Base-by-base conservation (phyloP, 345 rosid species). In the Gossypium stocksii region DNA sequence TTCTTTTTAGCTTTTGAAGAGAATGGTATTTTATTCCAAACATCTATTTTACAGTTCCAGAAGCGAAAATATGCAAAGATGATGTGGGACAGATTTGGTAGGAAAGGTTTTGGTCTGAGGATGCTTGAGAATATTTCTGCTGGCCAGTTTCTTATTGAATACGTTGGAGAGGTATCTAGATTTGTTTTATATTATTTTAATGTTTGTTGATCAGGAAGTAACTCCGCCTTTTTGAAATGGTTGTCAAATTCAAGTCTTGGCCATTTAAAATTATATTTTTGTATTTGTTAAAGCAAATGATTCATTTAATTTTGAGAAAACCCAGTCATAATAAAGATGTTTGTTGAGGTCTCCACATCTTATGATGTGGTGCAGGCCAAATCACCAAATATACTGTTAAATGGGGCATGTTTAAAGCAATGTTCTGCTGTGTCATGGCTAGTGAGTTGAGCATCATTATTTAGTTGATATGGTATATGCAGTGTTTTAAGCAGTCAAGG, bases 61-160 rank as follows among this genome's bases (percentile, higher is more conserved):
- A 89, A 86, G 77, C 96, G 83, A 76, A 85, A 76, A 77, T 95
- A 95, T 85, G 91, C 91, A 66, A 74, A 77, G 44, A 85, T 95
- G 90, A 82, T 73, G 82, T 91, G 97, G 87, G 82, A 77, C 79
- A 85, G 84, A 73, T 91, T 89, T 69, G 99, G 98, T 60, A 95
- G 87, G 89, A 95, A 95, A 87, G 99, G 99, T 78, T 90, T 82
- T 85, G 99, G 99, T 73, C 87, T 95, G 82, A 90, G 86, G 80
- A 62, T 86, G 87, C 89, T 82, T 29, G 92, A 93, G 54, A 84
- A 86, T 87, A 87, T 95, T 78, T 77, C 82, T 9, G 86, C 80
- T 73, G 98, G 99, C 52, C 82, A 88, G 43, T 95, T 95, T 84
- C 96, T 95, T 74, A 90, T 90, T 81, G 99, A 95, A 85, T 95